These are phyloP conservation scores for Cladosporium cucumerinum DNA, from an alignment of 2,329 filamentous ascomycete species.

Conservation along the genomic window DNA sequence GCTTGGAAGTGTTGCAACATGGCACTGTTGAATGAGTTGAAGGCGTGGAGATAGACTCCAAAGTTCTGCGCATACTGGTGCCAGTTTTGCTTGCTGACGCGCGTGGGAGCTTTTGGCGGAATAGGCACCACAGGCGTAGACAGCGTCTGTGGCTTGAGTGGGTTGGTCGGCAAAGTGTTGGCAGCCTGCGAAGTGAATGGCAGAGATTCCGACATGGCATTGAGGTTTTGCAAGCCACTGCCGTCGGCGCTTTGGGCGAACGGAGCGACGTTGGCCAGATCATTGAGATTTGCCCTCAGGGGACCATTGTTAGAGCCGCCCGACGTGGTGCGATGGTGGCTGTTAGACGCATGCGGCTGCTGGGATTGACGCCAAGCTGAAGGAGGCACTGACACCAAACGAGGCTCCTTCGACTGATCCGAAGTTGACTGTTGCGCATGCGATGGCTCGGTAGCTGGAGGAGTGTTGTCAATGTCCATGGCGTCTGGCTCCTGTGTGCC, in stretches of 20 bases:
- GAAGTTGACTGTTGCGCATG: slow-evolving; percentile 16
- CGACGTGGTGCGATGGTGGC: slow-evolving; percentile 21
- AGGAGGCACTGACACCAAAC: slow-evolving; percentile 33
- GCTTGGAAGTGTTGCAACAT: slow-evolving; percentile 56
- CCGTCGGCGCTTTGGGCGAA: slow-evolving; percentile 45
- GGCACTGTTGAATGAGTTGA: slow-evolving; percentile 52
- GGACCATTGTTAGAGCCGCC: slow-evolving; percentile 11
- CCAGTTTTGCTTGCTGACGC: slow-evolving; percentile 48
- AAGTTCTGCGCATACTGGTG: slow-evolving; percentile 53
- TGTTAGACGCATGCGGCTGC: slow-evolving; percentile 18
- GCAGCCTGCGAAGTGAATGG: slow-evolving; percentile 58
- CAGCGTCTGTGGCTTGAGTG: slow-evolving; percentile 47
- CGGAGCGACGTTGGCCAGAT: slow-evolving; percentile 45
- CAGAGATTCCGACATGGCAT: slow-evolving; percentile 52
- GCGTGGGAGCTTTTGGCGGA: slow-evolving; percentile 38
- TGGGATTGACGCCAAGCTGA: slow-evolving; percentile 31
- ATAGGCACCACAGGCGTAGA: slow-evolving; percentile 51
- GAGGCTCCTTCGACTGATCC: slow-evolving; percentile 27
- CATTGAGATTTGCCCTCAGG: slow-evolving; percentile 43
- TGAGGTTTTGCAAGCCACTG: slow-evolving; percentile 52
- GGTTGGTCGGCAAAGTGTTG: slow-evolving; percentile 40
- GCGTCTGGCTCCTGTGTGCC: slow-evolving; percentile 32
- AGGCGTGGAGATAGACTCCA: slow-evolving; percentile 55
- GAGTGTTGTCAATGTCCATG: slow-evolving; percentile 47
- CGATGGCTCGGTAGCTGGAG: slow-evolving; percentile 28